Conservation (phyloP, 768 basidiomycete species). For the Piloderma croceum region DNA sequence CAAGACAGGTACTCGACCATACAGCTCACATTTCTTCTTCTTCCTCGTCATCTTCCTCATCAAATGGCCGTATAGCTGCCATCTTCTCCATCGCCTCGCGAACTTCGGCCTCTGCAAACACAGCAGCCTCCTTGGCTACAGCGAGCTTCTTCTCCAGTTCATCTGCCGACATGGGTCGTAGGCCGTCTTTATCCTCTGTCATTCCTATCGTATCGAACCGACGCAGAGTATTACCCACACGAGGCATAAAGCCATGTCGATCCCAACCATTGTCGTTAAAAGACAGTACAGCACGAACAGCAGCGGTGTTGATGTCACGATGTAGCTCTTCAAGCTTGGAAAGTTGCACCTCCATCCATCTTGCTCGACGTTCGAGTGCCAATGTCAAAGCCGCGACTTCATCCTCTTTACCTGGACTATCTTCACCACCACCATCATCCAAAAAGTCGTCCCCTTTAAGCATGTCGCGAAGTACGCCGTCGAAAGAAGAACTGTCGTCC, state of each 20-base stretch:
- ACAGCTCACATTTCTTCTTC: conserved; percentile 21
- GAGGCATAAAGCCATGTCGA: conserved; percentile 59
- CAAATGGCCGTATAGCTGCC: conserved; percentile 48
- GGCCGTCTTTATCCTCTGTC: conserved; percentile 41
- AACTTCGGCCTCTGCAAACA: conserved; percentile 69
- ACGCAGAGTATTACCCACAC: conserved; percentile 58
- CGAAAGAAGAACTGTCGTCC: conserved; percentile 87
- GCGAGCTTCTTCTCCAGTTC: conserved; percentile 72
- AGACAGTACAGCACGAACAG: conserved; percentile 72
- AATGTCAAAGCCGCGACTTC: conserved; percentile 81
- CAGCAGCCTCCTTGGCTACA: conserved; percentile 65
- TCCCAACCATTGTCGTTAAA: conserved; percentile 89
- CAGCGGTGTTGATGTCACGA: conserved; percentile 85
- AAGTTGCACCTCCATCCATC: conserved; percentile 90
- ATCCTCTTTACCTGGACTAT: conserved; percentile 62
- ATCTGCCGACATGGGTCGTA: conserved; percentile 53
- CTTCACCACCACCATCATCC: conserved; percentile 68
- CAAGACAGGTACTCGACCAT: background rate
- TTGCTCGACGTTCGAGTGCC: conserved; percentile 81
- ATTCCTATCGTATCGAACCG: conserved; percentile 65
- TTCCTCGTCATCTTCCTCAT: conserved; percentile 33
- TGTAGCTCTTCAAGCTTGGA: conserved; percentile 86
- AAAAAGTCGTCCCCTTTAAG: conserved; percentile 83
- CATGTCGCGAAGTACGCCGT: conserved; percentile 82
- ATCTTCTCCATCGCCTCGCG: conserved; percentile 69